Base-by-base conservation (phyloP, 495 filamentous ascomycete genomes). In the Penicillium simplicissimum region DNA sequence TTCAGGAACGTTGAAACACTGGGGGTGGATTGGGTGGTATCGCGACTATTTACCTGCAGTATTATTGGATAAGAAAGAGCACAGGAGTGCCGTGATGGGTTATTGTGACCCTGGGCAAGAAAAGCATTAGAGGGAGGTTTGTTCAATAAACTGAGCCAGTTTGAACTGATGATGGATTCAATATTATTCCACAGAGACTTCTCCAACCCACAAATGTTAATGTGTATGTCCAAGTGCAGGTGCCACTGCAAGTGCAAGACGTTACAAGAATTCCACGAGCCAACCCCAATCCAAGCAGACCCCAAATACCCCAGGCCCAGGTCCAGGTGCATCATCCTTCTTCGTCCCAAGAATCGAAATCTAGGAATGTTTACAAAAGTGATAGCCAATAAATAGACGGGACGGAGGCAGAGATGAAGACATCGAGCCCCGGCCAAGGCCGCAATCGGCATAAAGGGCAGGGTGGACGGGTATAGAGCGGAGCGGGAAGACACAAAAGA, bases 1-100 rank as follows among this genome's bases (percentile, higher is more conserved):
- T 64, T 60, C 56, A 47, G 33, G 42, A n/a, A 14, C 25, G 15
- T 17, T 62, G 61, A 55, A 59, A 51, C 48, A 10, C 8, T 17
- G 21, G 10, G 17, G 38, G n/a, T 38, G 37, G 11, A 6, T 6
- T 4, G 23, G 43, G 19, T 31, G 6, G 23, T 25, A 3, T 25
- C 1, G 1, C 28, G 28, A 31, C 2, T 6, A 31, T 31, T 31
- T 7, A 7, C 28, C 4, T 31, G 6, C 28, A 6, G 28, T 5
- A 31, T 5, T 3, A 31, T 31, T 31, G 2, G 2, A 31, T 5
- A 31, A 6, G 28, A 31, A 31, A 6, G 28, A 31, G 28, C 28
- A 31, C 28, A 31, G 6, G 28, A 4, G 3, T 31, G 28, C 28
- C 0, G 28, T 4, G 28, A 31, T 31, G 28, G 4, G 28, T 31